Evolutionary conservation across 2,329 filamentous ascomycete species (phyloP).

Genomic region (Fusarium proliferatum): DNA sequence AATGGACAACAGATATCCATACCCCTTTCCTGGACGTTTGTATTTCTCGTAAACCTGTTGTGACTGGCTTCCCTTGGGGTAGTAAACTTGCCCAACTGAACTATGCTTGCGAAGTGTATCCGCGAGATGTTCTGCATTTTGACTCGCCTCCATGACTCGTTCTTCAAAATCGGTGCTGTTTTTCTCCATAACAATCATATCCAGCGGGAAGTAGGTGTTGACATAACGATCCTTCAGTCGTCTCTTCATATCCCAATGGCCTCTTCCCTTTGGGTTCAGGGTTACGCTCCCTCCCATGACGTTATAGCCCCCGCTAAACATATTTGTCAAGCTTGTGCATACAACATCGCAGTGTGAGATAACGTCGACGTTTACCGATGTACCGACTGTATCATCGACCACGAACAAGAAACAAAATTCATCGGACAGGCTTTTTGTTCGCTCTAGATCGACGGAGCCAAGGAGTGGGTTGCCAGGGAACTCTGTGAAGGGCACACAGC

Average conservation of each 20-base stretch:
- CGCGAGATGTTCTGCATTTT: conserved; percentile 42
- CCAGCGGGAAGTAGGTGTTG: conserved; percentile 42
- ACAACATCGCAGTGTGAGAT: conserved; percentile 60
- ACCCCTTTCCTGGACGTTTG: conserved; percentile 55
- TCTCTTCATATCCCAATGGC: conserved; percentile 48
- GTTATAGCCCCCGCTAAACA: conserved; percentile 65
- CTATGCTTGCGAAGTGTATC: conserved; percentile 43
- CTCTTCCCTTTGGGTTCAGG: conserved; percentile 55
- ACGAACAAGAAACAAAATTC: conserved; percentile 55
- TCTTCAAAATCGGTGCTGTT: conserved; percentile 54
- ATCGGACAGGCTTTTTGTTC: conserved; percentile 45
- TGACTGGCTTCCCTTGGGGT: conserved; percentile 54
- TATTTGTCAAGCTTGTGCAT: conserved; percentile 64
- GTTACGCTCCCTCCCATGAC: conserved; percentile 61
- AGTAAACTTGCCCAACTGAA: conserved; percentile 49
- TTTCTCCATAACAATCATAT: conserved; percentile 48
- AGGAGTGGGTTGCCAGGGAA: conserved; percentile 51
- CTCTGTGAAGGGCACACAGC: conserved; percentile 60
- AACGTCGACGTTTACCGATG: conserved; percentile 59
- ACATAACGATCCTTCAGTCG: conserved; percentile 32
- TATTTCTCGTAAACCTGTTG: conserved; percentile 47
- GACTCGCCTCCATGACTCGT: conserved; percentile 47
- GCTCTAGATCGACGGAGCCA: conserved; percentile 44
- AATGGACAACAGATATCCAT: conserved; percentile 64
- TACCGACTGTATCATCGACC: conserved; percentile 59